Conservation (phyloP, 345 rosid genomes). For the Bruguiera gymnorhiza region DNA sequence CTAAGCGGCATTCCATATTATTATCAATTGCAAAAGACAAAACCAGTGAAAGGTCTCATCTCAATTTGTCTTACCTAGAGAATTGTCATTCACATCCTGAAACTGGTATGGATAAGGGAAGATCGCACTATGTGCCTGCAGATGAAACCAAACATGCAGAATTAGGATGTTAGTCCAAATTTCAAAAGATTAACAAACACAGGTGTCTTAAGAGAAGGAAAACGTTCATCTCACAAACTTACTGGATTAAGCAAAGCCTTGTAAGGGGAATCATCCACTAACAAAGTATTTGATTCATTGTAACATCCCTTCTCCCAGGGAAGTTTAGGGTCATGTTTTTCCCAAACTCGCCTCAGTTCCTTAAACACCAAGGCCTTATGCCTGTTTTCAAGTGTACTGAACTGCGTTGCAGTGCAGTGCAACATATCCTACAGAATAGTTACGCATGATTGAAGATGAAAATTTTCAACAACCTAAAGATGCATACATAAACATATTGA, state of each 20-base stretch:
- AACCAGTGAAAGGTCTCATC: too few relatives aligned
- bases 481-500: too few relatives aligned
- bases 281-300: slow-evolving; percentile 69
- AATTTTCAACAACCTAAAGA: too few relatives aligned
- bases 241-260: slow-evolving; percentile 95
- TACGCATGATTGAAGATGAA: neutral
- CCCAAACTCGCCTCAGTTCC: slow-evolving; percentile 72
- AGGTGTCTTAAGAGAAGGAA: neutral
- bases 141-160: slow-evolving; percentile 6
- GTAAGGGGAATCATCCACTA: slow-evolving; percentile 89
- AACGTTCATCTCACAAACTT: slow-evolving; percentile 27
- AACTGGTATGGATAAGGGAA: slow-evolving; percentile 66
- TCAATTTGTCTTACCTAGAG: slow-evolving; percentile 50
- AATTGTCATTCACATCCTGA: slow-evolving; percentile 41
- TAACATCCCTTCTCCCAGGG: slow-evolving; percentile 65
- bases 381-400: slow-evolving; percentile 60
- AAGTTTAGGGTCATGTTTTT: slow-evolving; percentile 51
- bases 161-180: neutral
- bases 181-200: neutral
- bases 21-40: too few relatives aligned
- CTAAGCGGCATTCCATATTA: neutral
- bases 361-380: slow-evolving; percentile 69
- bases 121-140: slow-evolving; percentile 66
- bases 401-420: slow-evolving; percentile 51
- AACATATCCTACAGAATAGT: slow-evolving; percentile 54